These are phyloP conservation scores for Amauroascus verrucosus DNA, from an alignment of 2,329 filamentous ascomycete genomes.

Conservation along the genomic window DNA sequence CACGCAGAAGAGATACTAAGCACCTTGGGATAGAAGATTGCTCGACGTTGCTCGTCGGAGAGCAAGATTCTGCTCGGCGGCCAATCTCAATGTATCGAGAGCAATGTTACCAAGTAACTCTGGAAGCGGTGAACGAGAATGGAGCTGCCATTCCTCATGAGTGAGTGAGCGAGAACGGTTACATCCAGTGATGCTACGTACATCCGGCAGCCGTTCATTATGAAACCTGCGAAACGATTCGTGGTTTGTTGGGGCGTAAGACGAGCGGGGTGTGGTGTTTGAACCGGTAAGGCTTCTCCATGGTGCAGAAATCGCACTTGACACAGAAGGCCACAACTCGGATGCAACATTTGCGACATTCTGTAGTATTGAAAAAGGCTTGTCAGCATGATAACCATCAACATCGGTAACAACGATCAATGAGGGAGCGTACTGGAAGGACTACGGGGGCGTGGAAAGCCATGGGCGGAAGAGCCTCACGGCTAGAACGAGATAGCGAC, in stretches of 20 bases:
- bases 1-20: neutral
- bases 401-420: neutral
- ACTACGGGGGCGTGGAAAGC: conserved; percentile 42
- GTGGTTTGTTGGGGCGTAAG: conserved; percentile 5
- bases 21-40: conserved; percentile 6
- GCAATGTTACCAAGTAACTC: conserved; percentile 2
- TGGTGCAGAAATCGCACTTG: conserved; percentile 29
- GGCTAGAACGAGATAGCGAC: neutral
- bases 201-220: neutral
- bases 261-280: conserved; percentile 14
- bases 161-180: neutral
- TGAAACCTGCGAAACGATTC: neutral
- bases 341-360: conserved; percentile 36
- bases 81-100: conserved; percentile 6
- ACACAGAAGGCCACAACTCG: conserved; percentile 38
- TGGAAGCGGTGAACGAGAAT: neutral
- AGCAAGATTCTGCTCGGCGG: conserved; percentile 11
- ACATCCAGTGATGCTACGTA: conserved; percentile 2
- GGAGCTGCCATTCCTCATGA: neutral
- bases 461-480: conserved; percentile 31
- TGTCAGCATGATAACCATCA: neutral
- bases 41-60: neutral
- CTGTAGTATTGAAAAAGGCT: conserved; percentile 24
- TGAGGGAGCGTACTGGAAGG: conserved; percentile 34
- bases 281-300: conserved; percentile 26